A percentile compares a stretch with the other conserved stretches of the same genome.
phyloP scores from a whole-genome alignment of 805 yeast genomes.

The Candida ficus region DNA sequence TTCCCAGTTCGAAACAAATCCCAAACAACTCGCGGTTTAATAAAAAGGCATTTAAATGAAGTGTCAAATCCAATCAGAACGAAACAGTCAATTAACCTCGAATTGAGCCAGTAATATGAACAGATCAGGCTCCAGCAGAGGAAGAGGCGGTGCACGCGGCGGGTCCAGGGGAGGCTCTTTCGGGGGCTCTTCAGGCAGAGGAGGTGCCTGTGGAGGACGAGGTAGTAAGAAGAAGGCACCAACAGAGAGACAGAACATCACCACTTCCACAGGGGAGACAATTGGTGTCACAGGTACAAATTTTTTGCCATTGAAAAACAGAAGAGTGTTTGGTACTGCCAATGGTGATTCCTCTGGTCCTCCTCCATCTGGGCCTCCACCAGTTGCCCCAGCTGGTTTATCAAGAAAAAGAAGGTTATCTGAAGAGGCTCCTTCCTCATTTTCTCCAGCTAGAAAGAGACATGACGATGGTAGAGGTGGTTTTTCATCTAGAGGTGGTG shows the following conservation, averaged over 20 bases:
- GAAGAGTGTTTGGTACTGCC: constrained; percentile 8
- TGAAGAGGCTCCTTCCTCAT: constrained; percentile 2
- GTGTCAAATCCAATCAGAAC: too few species aligned
- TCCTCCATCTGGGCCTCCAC: background rate
- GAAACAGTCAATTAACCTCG: too few species aligned
- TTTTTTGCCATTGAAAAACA: constrained; percentile 11
- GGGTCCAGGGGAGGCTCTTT: background rate
- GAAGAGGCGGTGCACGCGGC: background rate
- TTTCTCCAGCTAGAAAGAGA: background rate
- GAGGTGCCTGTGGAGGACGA: constrained; percentile 3
- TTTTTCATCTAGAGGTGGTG: background rate
- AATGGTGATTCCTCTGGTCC: background rate
- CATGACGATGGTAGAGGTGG: background rate
- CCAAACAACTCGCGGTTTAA: too few species aligned
- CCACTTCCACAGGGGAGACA: background rate
- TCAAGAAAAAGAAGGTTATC: constrained; percentile 10
- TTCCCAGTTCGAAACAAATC: too few species aligned
- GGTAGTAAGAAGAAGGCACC: too few species aligned
- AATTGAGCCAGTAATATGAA: background rate
- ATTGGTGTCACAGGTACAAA: constrained; percentile 13
- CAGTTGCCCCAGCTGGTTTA: constrained; percentile 1
- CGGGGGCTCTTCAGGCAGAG: too few species aligned
- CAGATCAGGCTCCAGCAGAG: background rate
- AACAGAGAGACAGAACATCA: background rate
- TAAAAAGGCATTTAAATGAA: too few species aligned